phyloP scores from a whole-genome alignment of 495 filamentous ascomycete genomes.

The Neurospora pannonica region DNA sequence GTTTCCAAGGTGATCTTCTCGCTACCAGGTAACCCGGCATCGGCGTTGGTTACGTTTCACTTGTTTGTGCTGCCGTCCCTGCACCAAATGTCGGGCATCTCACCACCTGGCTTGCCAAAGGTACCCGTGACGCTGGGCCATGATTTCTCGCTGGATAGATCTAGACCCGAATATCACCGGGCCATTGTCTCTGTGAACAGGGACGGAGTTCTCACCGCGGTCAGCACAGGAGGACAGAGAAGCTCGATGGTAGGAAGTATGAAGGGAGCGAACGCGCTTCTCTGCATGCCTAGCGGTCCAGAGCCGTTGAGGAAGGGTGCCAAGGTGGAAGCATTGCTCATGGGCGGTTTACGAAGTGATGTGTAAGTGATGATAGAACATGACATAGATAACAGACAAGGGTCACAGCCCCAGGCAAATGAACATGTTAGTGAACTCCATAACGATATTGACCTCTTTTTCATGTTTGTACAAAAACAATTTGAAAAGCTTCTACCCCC shows the following conservation, averaged over 20 bases:
- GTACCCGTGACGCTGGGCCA: slow-evolving; percentile 64
- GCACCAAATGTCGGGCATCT: slow-evolving; percentile 56
- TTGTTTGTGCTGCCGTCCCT: slow-evolving; percentile 87
- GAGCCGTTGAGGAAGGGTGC: slow-evolving; percentile 33
- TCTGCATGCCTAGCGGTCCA: slow-evolving; percentile 55
- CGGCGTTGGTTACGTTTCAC: slow-evolving; percentile 84
- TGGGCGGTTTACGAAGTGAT: slow-evolving; percentile 27
- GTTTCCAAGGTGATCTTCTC: slow-evolving; percentile 71
- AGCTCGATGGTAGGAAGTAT: slow-evolving; percentile 86
- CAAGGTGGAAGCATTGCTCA: slow-evolving; percentile 36
- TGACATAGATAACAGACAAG: neutral
- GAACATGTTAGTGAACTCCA: neutral
- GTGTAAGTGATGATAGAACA: slow-evolving; percentile 3
- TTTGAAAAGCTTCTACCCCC: slow-evolving; percentile 12
- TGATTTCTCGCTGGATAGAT: slow-evolving; percentile 59
- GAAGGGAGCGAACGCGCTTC: slow-evolving; percentile 74
- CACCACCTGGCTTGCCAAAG: slow-evolving; percentile 56
- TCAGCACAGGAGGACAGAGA: slow-evolving; percentile 80
- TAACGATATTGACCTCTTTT: slow-evolving; percentile 18
- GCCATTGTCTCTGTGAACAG: slow-evolving; percentile 50
- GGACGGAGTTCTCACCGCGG: slow-evolving; percentile 59
- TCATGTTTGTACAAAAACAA: slow-evolving; percentile 6
- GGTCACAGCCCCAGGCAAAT: neutral
- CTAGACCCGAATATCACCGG: slow-evolving; percentile 81
- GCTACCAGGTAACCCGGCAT: slow-evolving; percentile 89